These are phyloP conservation scores for Cladophialophora chaetospira DNA, from an alignment of 2,329 filamentous ascomycete genomes.

Conservation along the genomic window DNA sequence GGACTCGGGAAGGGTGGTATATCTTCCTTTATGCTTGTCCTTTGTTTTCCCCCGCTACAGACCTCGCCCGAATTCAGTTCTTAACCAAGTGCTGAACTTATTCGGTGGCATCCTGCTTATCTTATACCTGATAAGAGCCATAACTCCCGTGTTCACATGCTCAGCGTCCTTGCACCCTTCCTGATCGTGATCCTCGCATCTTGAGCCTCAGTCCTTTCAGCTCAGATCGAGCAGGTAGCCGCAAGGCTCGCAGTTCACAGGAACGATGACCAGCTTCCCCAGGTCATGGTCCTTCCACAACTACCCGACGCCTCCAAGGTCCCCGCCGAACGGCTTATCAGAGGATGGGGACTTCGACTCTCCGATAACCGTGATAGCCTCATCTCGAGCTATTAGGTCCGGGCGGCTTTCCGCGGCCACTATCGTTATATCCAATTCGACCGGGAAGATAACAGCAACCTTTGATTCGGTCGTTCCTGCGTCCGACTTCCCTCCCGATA, in stretches of 20 bases:
- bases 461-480: conserved; percentile 71
- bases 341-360: conserved; percentile 33
- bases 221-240: conserved; percentile 18
- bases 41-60: conserved; percentile 9
- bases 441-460: conserved; percentile 82
- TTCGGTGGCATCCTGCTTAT: conserved; percentile 23
- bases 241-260: conserved; percentile 7
- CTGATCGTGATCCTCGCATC: not conserved
- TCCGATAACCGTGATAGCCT: conserved; percentile 75
- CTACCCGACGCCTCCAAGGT: conserved; percentile 33
- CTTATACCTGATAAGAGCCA: conserved; percentile 27
- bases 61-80: conserved; percentile 8
- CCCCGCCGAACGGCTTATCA: conserved; percentile 28
- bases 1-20: conserved; percentile 2
- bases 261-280: conserved; percentile 25
- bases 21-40: conserved; percentile 9
- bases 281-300: conserved; percentile 23
- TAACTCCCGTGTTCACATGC: conserved; percentile 27
- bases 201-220: conserved; percentile 8
- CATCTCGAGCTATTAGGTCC: conserved; percentile 78
- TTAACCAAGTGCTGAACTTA: conserved; percentile 12
- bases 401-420: conserved; percentile 79
- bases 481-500: conserved; percentile 71
- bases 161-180: conserved; percentile 7
- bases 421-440: conserved; percentile 72